Evolutionary conservation across 179 eudicot species (phyloP).

Genomic region (Silene noctiflora): DNA sequence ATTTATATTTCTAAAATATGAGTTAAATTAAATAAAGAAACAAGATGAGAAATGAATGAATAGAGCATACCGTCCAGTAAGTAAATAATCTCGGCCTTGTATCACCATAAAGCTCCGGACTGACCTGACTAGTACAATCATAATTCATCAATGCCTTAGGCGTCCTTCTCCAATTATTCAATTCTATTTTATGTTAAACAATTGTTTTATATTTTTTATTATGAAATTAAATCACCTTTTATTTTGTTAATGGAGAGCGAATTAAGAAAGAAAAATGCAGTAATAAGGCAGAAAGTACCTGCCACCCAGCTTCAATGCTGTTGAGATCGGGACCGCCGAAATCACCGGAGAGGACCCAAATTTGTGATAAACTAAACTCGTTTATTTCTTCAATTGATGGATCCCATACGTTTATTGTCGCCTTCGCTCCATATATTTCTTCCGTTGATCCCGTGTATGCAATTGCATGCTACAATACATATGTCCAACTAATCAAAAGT

Average conservation of each 20-base stretch:
- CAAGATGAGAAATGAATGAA: background rate
- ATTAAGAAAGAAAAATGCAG: no score
- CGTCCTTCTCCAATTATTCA: background rate
- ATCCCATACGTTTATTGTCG: conserved; percentile 95
- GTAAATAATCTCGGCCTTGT: conserved; percentile 92
- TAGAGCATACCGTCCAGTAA: conserved; percentile 83
- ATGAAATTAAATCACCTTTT: no score
- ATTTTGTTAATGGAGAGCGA: no score
- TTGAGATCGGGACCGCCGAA: conserved; percentile 96
- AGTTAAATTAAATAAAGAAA: background rate
- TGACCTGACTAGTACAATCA: conserved; percentile 93
- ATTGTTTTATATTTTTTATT: no score
- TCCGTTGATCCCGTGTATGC: conserved; percentile 69
- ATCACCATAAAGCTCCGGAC: conserved; percentile 99
- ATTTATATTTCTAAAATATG: no score
- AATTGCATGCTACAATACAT: conserved; percentile 67
- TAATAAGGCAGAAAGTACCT: conserved; percentile 44
- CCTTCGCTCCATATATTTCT: conserved; percentile 84
- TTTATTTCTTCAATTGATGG: conserved; percentile 62
- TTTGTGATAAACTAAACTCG: conserved; percentile 92
- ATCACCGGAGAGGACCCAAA: conserved; percentile 96
- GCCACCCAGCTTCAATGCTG: conserved; percentile 99
- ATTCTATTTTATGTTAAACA: no score
- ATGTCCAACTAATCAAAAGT: background rate
- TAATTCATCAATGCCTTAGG: conserved; percentile 18